Evolutionary conservation across 2,329 filamentous ascomycete species (phyloP).

Genomic region (Penicillium sp.): DNA sequence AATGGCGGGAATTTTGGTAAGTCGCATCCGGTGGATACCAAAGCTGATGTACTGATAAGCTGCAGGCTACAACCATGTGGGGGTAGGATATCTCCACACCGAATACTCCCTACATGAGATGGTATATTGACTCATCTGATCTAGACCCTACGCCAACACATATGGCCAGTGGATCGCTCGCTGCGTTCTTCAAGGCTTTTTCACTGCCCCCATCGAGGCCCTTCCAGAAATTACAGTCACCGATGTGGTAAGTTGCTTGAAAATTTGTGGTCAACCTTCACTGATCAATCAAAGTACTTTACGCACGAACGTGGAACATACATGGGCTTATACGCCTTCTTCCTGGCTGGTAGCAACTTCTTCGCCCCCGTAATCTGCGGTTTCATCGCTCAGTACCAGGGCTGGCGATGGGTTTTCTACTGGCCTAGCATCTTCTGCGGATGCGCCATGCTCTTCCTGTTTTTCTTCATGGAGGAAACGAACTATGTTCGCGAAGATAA

Average conservation of each 20-base stretch:
- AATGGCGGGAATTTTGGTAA: constrained; percentile 33
- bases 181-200: constrained; percentile 40
- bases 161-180: constrained; percentile 43
- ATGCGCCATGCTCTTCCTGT: constrained; percentile 48
- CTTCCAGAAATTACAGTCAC: constrained; percentile 43
- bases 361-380: constrained; percentile 49
- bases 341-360: constrained; percentile 44
- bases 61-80: constrained; percentile 31
- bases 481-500: constrained; percentile 44
- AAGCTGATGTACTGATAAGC: background rate
- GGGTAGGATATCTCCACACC: constrained; percentile 23
- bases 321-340: constrained; percentile 43
- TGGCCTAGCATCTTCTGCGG: constrained; percentile 54
- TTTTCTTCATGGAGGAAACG: constrained; percentile 58
- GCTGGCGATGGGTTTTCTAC: constrained; percentile 52
- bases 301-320: constrained; percentile 43
- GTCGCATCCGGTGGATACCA: constrained; percentile 5
- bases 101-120: background rate
- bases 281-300: constrained; percentile 35
- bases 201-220: constrained; percentile 43
- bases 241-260: constrained; percentile 36
- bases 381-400: constrained; percentile 48
- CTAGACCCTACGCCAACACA: constrained; percentile 32
- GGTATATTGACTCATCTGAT: background rate
- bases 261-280: background rate